These are phyloP conservation scores for Ganoderma sinense DNA, from an alignment of 1,284 basidiomycete species.

Conservation along the genomic window DNA sequence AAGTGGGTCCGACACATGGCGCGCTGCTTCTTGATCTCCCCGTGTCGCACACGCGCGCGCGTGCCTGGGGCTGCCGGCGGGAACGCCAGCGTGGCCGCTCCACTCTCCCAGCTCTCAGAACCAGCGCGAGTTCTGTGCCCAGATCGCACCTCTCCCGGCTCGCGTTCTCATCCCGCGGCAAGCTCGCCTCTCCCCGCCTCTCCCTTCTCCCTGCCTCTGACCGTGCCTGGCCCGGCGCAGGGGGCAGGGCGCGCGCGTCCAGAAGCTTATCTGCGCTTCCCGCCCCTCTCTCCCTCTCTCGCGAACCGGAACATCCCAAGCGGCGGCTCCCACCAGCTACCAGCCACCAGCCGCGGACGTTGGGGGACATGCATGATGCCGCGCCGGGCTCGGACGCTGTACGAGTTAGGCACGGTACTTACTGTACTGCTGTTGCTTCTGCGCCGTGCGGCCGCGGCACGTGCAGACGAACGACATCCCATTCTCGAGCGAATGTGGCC, in stretches of 20 bases:
- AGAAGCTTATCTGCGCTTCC: constrained; percentile 2
- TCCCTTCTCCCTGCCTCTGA: neutral
- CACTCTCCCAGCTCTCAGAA: neutral
- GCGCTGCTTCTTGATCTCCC: constrained; percentile 1
- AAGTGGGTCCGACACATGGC: constrained; percentile 5
- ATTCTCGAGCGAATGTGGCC: no score
- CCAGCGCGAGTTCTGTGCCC: neutral
- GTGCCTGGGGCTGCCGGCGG: constrained; percentile 25
- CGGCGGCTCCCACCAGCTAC: no score
- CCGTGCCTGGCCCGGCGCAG: constrained; percentile 4
- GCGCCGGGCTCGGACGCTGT: neutral
- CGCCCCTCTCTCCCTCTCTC: neutral
- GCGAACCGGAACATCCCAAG: neutral
- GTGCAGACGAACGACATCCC: neutral
- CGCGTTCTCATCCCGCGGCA: neutral
- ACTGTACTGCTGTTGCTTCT: no score
- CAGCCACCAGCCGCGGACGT: neutral
- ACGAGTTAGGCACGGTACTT: no score
- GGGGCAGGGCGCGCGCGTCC: no score
- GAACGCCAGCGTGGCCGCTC: neutral
- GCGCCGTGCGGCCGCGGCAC: neutral
- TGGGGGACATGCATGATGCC: neutral
- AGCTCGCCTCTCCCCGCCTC: neutral
- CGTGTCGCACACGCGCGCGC: neutral
- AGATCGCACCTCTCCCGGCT: neutral